Evolutionary conservation across 108 stramenopile genomes (phyloP).

Genomic region (Skeletonema tropicum): DNA sequence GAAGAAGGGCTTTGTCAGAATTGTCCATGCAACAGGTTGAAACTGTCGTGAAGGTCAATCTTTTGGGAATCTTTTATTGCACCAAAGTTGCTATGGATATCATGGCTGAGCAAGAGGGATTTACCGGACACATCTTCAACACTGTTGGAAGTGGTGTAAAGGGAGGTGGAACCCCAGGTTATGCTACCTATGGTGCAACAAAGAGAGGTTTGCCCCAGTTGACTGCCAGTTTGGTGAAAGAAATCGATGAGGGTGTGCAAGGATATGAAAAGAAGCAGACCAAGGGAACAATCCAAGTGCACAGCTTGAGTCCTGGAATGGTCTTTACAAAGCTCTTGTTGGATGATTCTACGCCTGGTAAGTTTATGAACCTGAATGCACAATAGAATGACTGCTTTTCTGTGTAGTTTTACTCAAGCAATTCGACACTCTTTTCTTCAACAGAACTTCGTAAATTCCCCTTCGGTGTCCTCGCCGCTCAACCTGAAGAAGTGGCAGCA

Average conservation of each 20-base stretch:
- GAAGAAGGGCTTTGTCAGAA: conserved; percentile 79
- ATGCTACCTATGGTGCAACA: conserved; percentile 91
- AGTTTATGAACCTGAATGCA: conserved; percentile 7
- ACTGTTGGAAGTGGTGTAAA: conserved; percentile 91
- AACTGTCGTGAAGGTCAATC: conserved; percentile 85
- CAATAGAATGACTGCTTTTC: not conserved
- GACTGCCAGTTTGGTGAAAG: conserved; percentile 83
- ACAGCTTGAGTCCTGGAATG: conserved; percentile 91
- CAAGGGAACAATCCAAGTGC: conserved; percentile 81
- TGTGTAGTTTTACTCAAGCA: not conserved
- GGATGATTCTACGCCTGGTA: conserved; percentile 86
- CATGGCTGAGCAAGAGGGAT: conserved; percentile 81
- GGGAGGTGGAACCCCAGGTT: conserved; percentile 93
- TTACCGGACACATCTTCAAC: conserved; percentile 90
- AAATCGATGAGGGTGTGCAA: conserved; percentile 88
- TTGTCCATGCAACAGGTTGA: conserved; percentile 80
- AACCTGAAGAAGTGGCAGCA: conserved; percentile 90
- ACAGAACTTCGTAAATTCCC: conserved; percentile 90
- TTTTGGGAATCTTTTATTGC: conserved; percentile 83
- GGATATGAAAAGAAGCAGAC: conserved; percentile 82
- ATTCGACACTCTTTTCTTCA: not conserved
- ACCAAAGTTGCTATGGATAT: conserved; percentile 91
- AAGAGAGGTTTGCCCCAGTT: conserved; percentile 92
- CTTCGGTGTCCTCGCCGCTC: conserved; percentile 90
- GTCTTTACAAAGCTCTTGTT: conserved; percentile 90